Evolutionary conservation across 805 yeast species (phyloP), one percentile per base, ranked within the genome.

Genomic region (Pichia membranifaciens): DNA sequence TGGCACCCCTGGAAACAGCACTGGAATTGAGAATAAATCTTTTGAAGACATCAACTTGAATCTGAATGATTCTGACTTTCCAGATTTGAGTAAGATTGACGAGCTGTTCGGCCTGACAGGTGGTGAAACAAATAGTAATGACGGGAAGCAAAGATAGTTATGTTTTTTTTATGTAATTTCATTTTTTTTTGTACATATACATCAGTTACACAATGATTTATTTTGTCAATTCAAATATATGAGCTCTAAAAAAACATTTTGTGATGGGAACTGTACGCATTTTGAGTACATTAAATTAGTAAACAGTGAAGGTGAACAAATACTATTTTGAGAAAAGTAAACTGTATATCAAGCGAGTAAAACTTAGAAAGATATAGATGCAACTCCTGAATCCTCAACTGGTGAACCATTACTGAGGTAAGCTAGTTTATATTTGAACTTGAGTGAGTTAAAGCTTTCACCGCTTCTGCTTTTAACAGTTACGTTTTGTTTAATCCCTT

Each of bases 341-440:
- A 25, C 29, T 7, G 29, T 8, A 25, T 7, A 25, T 8, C 29
- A 25, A 25, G 29, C 7, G n/a, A n/a, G n/a, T n/a, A 15, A 9
- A 5, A 5, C 17, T 37, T 33, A 48, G 4, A 51, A 32, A 4
- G 44, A 28, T 21, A 53, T 38, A 21, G 61, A 57, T 5, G 67
- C 70, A 29, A 82, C 79, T 5, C 88, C 87, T 7, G 80, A 72
- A 53, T 81, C 85, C 55, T 75, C 81, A 20, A 64, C 64, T 6
- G 65, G 64, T 16, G 62, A 59, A 15, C 81, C 79, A 47, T 74
- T 76, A 10, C 72, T 57, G 8, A 56, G 55, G 61, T 78, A 87
- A 48, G 75, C 74, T 17, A 76, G 72, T 61, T 82, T 85, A 91
- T 91, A 87, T 62, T 87, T 84, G 44, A 88, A 71, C 64, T 84